These are phyloP conservation scores for Apophysomyces ossiformis DNA, from an alignment of 371 early-diverging fungal genomes.

Conservation along the genomic window DNA sequence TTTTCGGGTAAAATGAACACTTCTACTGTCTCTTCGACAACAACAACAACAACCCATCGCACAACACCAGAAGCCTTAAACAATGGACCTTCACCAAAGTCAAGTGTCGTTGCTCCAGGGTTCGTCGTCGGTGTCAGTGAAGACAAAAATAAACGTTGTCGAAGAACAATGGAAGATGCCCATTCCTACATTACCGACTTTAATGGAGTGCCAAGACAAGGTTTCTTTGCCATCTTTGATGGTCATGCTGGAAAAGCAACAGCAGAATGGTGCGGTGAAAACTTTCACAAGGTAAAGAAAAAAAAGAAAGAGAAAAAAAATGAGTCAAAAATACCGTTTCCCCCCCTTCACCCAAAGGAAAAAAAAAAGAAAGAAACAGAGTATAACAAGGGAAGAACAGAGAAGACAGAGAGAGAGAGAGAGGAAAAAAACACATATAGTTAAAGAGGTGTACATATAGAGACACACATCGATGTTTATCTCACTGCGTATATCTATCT, in stretches of 20 bases:
- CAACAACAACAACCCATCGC: background rate
- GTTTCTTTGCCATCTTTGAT: slow-evolving; percentile 96
- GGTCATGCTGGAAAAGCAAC: slow-evolving; percentile 98
- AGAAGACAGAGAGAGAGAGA: no score
- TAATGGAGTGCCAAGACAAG: slow-evolving; percentile 77
- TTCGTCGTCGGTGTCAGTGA: slow-evolving; percentile 75
- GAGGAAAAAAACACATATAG: no score
- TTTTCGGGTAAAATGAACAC: background rate
- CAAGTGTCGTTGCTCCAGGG: slow-evolving; percentile 31
- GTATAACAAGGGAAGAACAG: no score
- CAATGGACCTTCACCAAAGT: slow-evolving; percentile 3
- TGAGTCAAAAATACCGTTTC: background rate
- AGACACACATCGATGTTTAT: background rate
- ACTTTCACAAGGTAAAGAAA: slow-evolving; percentile 78
- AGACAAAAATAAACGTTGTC: slow-evolving; percentile 87
- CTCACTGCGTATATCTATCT: no score
- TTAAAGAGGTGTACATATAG: no score
- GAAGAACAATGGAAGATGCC: slow-evolving; percentile 98
- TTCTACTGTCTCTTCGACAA: slow-evolving; percentile 3
- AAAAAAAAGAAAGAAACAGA: no score
- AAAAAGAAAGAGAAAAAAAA: slow-evolving; percentile 9
- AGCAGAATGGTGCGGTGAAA: slow-evolving; percentile 94
- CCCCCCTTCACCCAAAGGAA: background rate
- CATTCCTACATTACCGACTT: slow-evolving; percentile 86
- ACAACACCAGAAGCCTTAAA: background rate